Base-by-base conservation (phyloP, 2,329 filamentous ascomycete species). In the Amauroascus verrucosus region DNA sequence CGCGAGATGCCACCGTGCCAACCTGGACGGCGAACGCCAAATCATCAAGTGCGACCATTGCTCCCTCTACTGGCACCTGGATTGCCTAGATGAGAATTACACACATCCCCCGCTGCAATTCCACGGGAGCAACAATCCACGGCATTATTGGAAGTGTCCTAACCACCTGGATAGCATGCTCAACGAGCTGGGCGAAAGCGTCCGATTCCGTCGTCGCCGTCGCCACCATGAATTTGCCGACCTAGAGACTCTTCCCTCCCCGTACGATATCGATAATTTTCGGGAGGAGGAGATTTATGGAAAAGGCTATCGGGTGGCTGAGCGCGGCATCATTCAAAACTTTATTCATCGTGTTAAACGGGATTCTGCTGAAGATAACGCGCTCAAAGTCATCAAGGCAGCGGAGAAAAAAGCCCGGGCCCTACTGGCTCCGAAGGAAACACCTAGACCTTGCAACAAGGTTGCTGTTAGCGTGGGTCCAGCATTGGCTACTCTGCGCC, bases 11-110 rank as follows among this genome's bases (percentile, higher is more conserved):
- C 77, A 62, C 78, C 84, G 26, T 80, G 84, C 44, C 73, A 79
- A 51, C 72, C 73, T 58, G 77, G 77, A 61, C 81, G 85, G 24
- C 35, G 51, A 35, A 16, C 51, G 45, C 4, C 80, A 84, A 60
- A 89, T 97, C 62, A 85, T 96, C 60, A 82, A 85, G 44, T 98
- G 91, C 73, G 89, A 89, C 68, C 81, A 79, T 63, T 98, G 91
- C 70, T 76, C 80, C 11, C 77, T 88, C 32, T 79, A 84, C 64
- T 98, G 90, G 86, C 93, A 98, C 72, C 75, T 95, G 49, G 91
- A 97, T 69, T 98, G 93, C 70, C 74, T 95, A 14, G 84, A 94
- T 64, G 87, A 88, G 26, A 90, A 91, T 32, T 72, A 90, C 64
- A 82, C 89, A 32, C 82, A 86, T 53, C 86, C 88, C 37, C 90